These are phyloP conservation scores for Kwoniella bestiolae DNA, from an alignment of 768 basidiomycete species.

Conservation along the genomic window DNA sequence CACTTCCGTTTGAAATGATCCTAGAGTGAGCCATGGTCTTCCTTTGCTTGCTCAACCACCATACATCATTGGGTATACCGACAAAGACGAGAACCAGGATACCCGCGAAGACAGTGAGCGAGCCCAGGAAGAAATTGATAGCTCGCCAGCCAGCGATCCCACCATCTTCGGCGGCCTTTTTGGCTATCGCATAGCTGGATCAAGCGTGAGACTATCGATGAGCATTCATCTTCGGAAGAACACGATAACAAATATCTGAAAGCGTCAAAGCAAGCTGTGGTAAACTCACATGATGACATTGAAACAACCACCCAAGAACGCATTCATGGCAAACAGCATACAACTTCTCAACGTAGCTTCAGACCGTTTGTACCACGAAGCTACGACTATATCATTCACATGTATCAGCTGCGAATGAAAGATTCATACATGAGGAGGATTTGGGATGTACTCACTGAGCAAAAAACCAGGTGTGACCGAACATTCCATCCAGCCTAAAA, in stretches of 20 bases:
- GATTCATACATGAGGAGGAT: no score
- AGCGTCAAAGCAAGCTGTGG: not conserved
- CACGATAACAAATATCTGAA: no score
- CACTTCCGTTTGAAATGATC: slow-evolving; percentile 27
- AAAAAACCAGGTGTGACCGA: slow-evolving; percentile 29
- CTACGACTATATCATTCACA: no score
- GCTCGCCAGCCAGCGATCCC: slow-evolving; percentile 30
- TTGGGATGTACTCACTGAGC: slow-evolving; percentile 6
- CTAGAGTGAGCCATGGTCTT: slow-evolving; percentile 39
- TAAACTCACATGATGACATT: slow-evolving; percentile 28
- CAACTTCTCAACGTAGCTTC: slow-evolving; percentile 25
- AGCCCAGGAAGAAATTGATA: slow-evolving; percentile 44
- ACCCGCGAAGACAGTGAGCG: slow-evolving; percentile 31
- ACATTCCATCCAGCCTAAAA: slow-evolving; percentile 31
- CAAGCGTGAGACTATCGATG: not conserved
- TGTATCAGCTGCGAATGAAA: no score
- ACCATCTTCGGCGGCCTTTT: slow-evolving; percentile 14
- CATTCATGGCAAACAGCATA: slow-evolving; percentile 22
- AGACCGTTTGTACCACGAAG: slow-evolving; percentile 27
- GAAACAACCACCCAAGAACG: slow-evolving; percentile 23
- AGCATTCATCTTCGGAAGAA: no score
- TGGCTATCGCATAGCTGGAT: slow-evolving; percentile 27
- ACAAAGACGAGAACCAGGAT: slow-evolving; percentile 37
- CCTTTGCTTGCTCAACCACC: slow-evolving; percentile 38
- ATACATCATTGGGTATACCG: slow-evolving; percentile 42